Evolutionary conservation across 805 yeast genomes (phyloP), one percentile per base, ranked within the genome.

Genomic region (Kluyveromyces starmeri): DNA sequence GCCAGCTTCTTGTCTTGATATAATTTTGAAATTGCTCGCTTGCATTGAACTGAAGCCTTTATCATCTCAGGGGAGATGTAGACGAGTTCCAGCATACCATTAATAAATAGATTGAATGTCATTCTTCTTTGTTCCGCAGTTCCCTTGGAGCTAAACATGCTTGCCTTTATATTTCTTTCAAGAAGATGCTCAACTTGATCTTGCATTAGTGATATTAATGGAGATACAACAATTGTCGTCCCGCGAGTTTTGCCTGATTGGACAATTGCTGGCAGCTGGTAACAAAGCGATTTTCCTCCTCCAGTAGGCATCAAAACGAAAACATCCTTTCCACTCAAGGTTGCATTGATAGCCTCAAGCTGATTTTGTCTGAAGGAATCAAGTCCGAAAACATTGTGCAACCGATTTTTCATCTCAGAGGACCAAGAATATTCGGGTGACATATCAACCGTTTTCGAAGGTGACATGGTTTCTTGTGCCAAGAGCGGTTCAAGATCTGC

Each of bases 271-370:
- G 98, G 97, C 23, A 92, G 65, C 58, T 92, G 98, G 58, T 88
- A 92, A 54, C 98, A 92, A 20, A 92, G 61, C 0, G 97, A 88
- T 53, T 92, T 92, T 33, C 98, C 98, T 33, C 98, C 98, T 24
- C 98, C 98, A 1, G 98, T 92, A 0, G 98, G 98, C 95, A 92
- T 89, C 47, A 92, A 65, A 2, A 92, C 96, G 61, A 92, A 85
- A 0, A 83, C 95, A 55, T 92, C 98, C 28, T 71, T 68, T 1
- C 96, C 95, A 4, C 70, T 54, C 20, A 78, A 50, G 20, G 83
- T 78, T 1, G 94, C 78, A 47, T 79, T 75, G 5, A 92, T 73
- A 0, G 96, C 97, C 36, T 84, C 92, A 23, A 80, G 59, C 52
- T 92, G 98, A 54, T 89, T 83, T 4, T 76, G 71, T 37, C 98